These are phyloP conservation scores for Amylocarpus encephaloides DNA, from an alignment of 2,329 filamentous ascomycete genomes.

Conservation along the genomic window DNA sequence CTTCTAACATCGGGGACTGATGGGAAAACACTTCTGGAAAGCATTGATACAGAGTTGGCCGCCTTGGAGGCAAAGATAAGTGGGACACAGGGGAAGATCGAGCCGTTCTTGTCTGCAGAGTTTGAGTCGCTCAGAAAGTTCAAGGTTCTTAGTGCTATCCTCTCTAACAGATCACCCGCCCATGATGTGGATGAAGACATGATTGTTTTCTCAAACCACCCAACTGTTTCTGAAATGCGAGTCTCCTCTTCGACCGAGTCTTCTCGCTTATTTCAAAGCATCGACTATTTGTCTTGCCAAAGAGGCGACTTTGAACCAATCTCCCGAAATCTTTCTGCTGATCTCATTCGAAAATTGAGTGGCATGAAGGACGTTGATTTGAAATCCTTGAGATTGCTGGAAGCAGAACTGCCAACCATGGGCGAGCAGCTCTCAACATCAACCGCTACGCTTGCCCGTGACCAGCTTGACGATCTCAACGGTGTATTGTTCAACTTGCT, in stretches of 20 bases:
- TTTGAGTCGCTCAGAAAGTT: conserved; percentile 53
- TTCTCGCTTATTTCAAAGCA: conserved; percentile 22
- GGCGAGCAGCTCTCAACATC: conserved; percentile 39
- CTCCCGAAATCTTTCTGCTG: conserved; percentile 41
- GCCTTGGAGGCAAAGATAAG: conserved; percentile 43
- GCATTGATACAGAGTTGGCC: conserved; percentile 45
- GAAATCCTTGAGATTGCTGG: conserved; percentile 55
- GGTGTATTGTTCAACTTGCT: conserved; percentile 20
- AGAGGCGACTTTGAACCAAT: conserved; percentile 37
- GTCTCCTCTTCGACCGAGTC: conserved; percentile 17
- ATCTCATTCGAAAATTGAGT: conserved; percentile 50
- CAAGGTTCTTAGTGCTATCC: conserved; percentile 19
- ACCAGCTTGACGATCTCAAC: conserved; percentile 42
- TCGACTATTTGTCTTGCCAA: conserved; percentile 29
- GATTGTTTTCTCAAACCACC: conserved; percentile 27
- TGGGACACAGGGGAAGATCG: conserved; percentile 35
- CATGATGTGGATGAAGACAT: conserved; percentile 17
- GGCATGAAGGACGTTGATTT: conserved; percentile 48
- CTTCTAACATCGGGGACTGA: conserved; percentile 39
- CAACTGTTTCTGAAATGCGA: conserved; percentile 28
- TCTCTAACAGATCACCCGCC: conserved; percentile 3
- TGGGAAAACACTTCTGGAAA: conserved; percentile 37
- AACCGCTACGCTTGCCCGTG: conserved; percentile 35
- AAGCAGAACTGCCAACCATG: conserved; percentile 57
- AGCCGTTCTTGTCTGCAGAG: conserved; percentile 46